These are phyloP conservation scores for Cupressus sempervirens DNA, from an alignment of 75 land plant genomes.

Conservation along the genomic window DNA sequence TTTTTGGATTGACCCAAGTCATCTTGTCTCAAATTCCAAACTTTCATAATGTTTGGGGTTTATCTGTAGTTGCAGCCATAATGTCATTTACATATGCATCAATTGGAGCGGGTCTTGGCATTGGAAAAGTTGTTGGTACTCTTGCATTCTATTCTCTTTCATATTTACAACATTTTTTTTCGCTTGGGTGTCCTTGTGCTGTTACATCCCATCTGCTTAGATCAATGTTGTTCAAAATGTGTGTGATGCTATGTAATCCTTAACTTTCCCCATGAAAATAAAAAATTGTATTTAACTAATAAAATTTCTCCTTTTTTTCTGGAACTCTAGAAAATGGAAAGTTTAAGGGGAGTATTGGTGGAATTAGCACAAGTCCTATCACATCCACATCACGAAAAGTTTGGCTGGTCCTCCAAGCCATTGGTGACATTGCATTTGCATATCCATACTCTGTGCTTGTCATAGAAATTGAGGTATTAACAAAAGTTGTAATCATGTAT, in stretches of 20 bases:
- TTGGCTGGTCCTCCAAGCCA: conserved; percentile 25
- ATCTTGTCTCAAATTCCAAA: conserved; percentile 24
- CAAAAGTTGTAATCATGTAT: neutral
- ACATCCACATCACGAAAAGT: conserved; percentile 12
- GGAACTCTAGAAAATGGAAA: conserved; percentile 6
- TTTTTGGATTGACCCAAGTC: conserved; percentile 20
- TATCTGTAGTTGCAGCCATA: conserved; percentile 25
- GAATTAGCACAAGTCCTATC: neutral
- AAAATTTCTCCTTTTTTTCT: neutral
- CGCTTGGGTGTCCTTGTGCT: neutral
- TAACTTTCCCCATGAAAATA: neutral
- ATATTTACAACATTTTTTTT: neutral
- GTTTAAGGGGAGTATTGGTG: neutral
- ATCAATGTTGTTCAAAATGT: neutral
- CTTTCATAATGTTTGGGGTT: conserved; percentile 20
- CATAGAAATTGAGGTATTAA: conserved; percentile 35
- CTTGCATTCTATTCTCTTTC: neutral
- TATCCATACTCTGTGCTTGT: conserved; percentile 32
- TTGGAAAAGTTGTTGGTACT: conserved; percentile 11
- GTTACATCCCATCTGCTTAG: neutral
- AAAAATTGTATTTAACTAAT: neutral
- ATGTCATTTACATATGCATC: conserved; percentile 24
- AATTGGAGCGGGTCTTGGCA: conserved; percentile 22
- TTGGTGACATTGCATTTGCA: conserved; percentile 44
- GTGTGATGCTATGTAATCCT: neutral